Evolutionary conservation across 2,329 filamentous ascomycete genomes (phyloP).

Genomic region (Neonectria magnoliae): DNA sequence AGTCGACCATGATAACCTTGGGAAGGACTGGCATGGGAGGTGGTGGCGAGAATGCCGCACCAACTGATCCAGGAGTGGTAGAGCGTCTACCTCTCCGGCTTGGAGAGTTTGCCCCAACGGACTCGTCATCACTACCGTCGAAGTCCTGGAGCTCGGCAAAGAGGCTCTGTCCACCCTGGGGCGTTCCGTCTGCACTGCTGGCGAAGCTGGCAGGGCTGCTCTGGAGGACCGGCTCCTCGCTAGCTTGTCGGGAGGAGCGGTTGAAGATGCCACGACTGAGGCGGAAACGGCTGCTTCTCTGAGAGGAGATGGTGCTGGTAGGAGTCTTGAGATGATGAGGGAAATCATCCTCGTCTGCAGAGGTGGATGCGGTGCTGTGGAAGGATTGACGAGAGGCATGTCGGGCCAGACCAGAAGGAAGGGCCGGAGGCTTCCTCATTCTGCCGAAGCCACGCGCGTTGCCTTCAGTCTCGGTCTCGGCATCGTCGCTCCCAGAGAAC

Average conservation of each 20-base stretch:
- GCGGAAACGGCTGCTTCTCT: constrained; percentile 75
- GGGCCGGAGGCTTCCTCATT: constrained; percentile 54
- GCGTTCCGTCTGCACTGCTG: constrained; percentile 60
- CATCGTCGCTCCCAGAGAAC: constrained; percentile 76
- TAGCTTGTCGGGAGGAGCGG: constrained; percentile 69
- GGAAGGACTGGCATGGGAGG: constrained; percentile 62
- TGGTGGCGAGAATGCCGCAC: constrained; percentile 56
- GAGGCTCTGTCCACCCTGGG: constrained; percentile 75
- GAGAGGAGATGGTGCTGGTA: constrained; percentile 65
- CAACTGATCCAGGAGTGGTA: constrained; percentile 59
- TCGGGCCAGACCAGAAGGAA: constrained; percentile 49
- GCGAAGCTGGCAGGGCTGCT: constrained; percentile 69
- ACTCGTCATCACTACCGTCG: constrained; percentile 78
- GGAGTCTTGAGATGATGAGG: constrained; percentile 69
- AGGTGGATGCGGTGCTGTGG: constrained; percentile 89
- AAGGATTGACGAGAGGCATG: constrained; percentile 73
- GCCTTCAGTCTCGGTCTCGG: constrained; percentile 91
- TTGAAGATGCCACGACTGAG: constrained; percentile 70
- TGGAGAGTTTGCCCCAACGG: constrained; percentile 65
- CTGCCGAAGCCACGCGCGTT: constrained; percentile 56
- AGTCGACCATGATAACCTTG: constrained; percentile 67
- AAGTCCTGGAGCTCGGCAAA: constrained; percentile 91
- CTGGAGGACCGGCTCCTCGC: constrained; percentile 66
- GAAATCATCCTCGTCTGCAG: constrained; percentile 75
- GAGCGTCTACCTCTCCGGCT: constrained; percentile 60